Evolutionary conservation across 208 protist genomes (phyloP), one percentile per base, ranked within the genome.

Genomic region (Crithidia brevicula): DNA sequence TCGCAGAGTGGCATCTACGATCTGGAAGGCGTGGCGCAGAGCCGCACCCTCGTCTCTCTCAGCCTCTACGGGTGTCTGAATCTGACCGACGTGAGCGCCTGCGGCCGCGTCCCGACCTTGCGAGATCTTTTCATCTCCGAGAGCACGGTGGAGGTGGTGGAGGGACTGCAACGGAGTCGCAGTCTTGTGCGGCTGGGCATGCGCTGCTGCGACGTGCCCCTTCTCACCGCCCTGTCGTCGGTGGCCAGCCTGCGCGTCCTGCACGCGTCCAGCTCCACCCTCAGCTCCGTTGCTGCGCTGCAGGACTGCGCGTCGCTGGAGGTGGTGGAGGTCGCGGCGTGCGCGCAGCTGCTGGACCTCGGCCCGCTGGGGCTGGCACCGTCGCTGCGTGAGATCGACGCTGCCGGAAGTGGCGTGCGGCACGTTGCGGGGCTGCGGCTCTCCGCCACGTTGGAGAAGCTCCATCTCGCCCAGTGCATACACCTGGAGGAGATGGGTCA

Each of bases 1-100:
- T 79, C 73, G 4, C 73, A 74, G 43, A 74, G 73, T 28, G 60
- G 59, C 60, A 46, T 74, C 46, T 42, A 51, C n/a, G 60, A 68
- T 1, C 20, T 79, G 20, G 50, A n/a, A 11, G 73, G 60, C 4
- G 40, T 74, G 27, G 65, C 53, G 22, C 66, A 42, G n/a, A 74
- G 73, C 50, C 53, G 45, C 49, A 63, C 56, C 15, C 66, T 74
- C 42, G 28, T 60, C 22, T 73, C 54, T 7, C 51, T 71, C 30
- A 57, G 67, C 40, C 45, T 79, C 15, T 74, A 70, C 27, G 60
- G 73, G 27, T 74, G 73, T 27, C 49, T 74, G 31, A 33, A 53
- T 31, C 50, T 79, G 36, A 59, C 23, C 11, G 72, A 79, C 53
- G 50, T 79, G 16, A 46, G 65, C 23, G 52, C 45, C 22, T 70